Evolutionary conservation across 345 rosid species (phyloP).

Genomic region (Firmiana major): DNA sequence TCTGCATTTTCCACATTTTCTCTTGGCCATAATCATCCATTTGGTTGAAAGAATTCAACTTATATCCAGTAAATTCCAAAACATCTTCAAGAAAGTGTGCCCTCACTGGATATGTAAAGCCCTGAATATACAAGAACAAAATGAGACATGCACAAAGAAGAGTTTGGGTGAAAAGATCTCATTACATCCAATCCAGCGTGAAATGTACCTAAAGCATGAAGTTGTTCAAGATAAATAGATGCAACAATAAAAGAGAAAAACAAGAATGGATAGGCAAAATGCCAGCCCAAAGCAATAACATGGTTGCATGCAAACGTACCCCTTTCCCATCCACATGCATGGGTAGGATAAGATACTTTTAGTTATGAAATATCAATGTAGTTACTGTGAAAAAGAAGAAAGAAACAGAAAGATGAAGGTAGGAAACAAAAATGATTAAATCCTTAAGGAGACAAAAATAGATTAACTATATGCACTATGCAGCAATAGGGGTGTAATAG

Average conservation of each 20-base stretch:
- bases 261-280: neutral
- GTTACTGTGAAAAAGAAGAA: neutral
- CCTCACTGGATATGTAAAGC: conserved; percentile 86
- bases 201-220: neutral
- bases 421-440: neutral
- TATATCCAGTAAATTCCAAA: conserved; percentile 84
- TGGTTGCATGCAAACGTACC: neutral
- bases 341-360: neutral
- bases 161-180: neutral
- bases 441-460: neutral
- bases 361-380: neutral
- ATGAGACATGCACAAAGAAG: neutral
- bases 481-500: no score
- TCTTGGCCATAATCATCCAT: conserved; percentile 99
- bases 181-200: neutral
- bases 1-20: conserved; percentile 92
- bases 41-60: conserved; percentile 86
- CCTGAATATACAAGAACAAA: conserved; percentile 41
- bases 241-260: neutral
- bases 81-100: conserved; percentile 85
- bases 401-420: neutral
- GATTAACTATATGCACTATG: neutral
- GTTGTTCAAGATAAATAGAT: neutral
- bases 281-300: neutral
- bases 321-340: neutral